phyloP scores from a whole-genome alignment of 2,329 filamentous ascomycete species.

The Ophiocordyceps sinensis region DNA sequence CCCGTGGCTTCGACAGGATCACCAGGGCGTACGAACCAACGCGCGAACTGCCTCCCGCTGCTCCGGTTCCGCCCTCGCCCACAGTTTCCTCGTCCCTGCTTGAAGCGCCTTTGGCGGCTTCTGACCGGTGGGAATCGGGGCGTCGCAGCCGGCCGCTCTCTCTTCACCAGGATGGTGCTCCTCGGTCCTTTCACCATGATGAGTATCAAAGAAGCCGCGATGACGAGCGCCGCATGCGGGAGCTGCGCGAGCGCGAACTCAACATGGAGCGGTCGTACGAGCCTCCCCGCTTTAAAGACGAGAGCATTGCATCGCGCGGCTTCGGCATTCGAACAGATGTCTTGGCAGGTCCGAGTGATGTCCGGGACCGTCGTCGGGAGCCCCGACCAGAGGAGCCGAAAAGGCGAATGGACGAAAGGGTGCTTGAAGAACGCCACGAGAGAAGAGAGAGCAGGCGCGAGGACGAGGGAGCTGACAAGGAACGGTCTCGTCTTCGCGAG shows the following conservation, averaged over 20 bases:
- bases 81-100: conserved; percentile 6
- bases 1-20: conserved; percentile 57
- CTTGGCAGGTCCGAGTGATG: conserved; percentile 23
- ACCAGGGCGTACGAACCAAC: conserved; percentile 37
- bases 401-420: conserved; percentile 15
- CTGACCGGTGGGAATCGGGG: conserved; percentile 7
- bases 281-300: conserved; percentile 26
- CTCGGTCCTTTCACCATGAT: conserved; percentile 28
- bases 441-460: conserved; percentile 15
- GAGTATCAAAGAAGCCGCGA: conserved; percentile 34
- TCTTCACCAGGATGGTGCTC: conserved; percentile 34
- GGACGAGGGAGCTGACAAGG: conserved; percentile 22
- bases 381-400: conserved; percentile 13
- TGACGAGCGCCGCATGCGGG: conserved; percentile 28
- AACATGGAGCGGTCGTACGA: conserved; percentile 18
- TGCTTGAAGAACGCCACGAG: conserved; percentile 14
- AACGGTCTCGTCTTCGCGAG: conserved; percentile 29
- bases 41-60: conserved; percentile 25
- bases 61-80: conserved; percentile 23
- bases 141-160: conserved; percentile 31
- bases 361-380: conserved; percentile 22
- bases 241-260: conserved; percentile 23
- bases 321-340: conserved; percentile 35
- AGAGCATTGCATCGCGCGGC: conserved; percentile 30
- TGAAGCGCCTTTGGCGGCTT: conserved; percentile 4